Evolutionary conservation across 306 rosid genomes (phyloP), one percentile per base, ranked within the genome.

Genomic region (Hippophae rhamnoides): DNA sequence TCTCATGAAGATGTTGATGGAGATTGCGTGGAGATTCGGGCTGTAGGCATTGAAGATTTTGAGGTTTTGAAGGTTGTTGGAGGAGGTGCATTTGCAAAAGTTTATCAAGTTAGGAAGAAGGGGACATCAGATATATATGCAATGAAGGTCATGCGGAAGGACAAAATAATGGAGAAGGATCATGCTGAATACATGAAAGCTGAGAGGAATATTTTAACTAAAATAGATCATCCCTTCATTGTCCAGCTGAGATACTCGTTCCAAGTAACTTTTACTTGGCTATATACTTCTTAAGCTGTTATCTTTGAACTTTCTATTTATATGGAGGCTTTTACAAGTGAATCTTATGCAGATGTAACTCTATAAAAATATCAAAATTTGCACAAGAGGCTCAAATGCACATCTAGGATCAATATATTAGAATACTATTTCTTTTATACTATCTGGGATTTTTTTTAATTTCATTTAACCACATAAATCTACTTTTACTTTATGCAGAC

Each of bases 71-170:
- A 90, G 87, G 87, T 85, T 78, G 98, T 90, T 74, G 96, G 98
- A 68, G 87, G 81, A 80, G 98, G 96, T 69, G 95, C 98, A 62
- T 87, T 90, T 79, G 98, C 96, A 38, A 90, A 85, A 67, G 96
- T 90, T 43, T 90, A 85, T 68, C 98, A 87, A 69, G 98, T 90
- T 73, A 83, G 82, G 87, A 87, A 80, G 79, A 90, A 72, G 61
- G 98, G 96, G 58, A 90, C 96, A 56, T 74, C 75, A 3, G 98
- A 90, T 56, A 90, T 90, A 68, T 90, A 83, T 77, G 98, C 98
- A 41, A 90, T 90, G 98, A 90, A 90, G 79, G 98, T 90, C 53
- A 90, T 90, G 98, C 82, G 96, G 60, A 90, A 90, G 79, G 98
- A 90, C 78, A 87, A 74, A 76, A 90, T 90, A 66, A 70, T 90